Evolutionary conservation across 805 yeast species (phyloP), one percentile per base, ranked within the genome.

Genomic region (Kluyveromyces siamensis): DNA sequence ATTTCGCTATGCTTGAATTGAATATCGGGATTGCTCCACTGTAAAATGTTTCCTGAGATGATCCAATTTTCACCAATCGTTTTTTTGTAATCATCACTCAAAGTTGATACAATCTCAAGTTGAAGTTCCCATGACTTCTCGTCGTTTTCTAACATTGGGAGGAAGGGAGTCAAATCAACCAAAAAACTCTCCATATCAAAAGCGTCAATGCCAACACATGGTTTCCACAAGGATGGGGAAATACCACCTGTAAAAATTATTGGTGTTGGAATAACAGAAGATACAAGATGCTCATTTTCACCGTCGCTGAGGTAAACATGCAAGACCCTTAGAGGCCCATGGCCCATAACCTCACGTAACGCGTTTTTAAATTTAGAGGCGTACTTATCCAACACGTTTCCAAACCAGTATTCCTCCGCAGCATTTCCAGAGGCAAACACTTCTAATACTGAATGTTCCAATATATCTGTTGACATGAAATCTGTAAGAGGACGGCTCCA

Each of bases 391-490:
- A 83, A 50, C 10, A 72, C 65, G 38, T 85, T 83, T 2, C 80
- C 65, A 63, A 82, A 88, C 95, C 95, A 87, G 57, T 85, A 84
- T 62, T 88, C 96, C 65, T 87, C 96, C 36, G 75, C 80, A 2
- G 82, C 83, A 57, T 83, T 86, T 2, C 93, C 96, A 17, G 86
- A 77, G 11, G 84, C 79, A 54, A 79, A 80, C 6, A 87, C 61
- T 10, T 83, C 74, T 33, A 87, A 61, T 49, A 67, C 69, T 33
- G 62, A 49, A 41, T 45, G 48, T 14, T 46, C 40, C 10, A 47
- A 27, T 8, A 18, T 21, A 14, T 18, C 33, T 2, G 45, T 9
- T 25, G 41, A 27, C 9, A 39, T 41, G 11, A 50, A 41, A 40
- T 50, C 52, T 14, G 48, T 44, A 13, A 50, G 41, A 16, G 48